These are phyloP conservation scores for Lomentospora prolificans DNA, from an alignment of 2,329 filamentous ascomycete species.

Conservation along the genomic window DNA sequence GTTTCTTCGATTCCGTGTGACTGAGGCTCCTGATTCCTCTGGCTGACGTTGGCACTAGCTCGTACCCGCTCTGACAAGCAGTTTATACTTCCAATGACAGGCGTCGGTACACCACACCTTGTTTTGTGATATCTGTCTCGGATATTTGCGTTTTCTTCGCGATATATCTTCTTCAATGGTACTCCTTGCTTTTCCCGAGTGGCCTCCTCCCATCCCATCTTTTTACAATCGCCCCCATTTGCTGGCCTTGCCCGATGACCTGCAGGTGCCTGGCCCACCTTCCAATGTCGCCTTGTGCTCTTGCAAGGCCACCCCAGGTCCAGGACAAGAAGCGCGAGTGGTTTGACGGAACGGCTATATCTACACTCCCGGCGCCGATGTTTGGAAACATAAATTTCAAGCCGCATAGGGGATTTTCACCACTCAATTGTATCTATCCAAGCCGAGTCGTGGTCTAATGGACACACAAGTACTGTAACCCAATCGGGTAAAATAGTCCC, in stretches of 20 bases:
- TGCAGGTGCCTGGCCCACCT: no score
- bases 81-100: constrained; percentile 3
- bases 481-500: background rate
- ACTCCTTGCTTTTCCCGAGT: background rate
- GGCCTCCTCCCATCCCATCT: background rate
- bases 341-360: no score
- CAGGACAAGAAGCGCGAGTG: no score
- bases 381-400: no score
- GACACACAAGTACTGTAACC: no score
- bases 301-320: no score
- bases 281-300: no score
- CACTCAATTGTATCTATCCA: no score
- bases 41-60: background rate
- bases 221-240: background rate
- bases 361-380: no score
- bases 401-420: no score
- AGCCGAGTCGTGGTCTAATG: no score
- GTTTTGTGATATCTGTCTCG: background rate
- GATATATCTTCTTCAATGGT: background rate
- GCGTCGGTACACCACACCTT: background rate
- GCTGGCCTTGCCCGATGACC: background rate
- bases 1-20: background rate
- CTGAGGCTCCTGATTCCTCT: background rate
- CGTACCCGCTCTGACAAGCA: background rate
- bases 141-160: background rate